Percentiles rank a stretch among this genome's conserved stretches.
phyloP scores from a whole-genome alignment of 2,329 filamentous ascomycete species.

The Atkinsonella hypoxylon region DNA sequence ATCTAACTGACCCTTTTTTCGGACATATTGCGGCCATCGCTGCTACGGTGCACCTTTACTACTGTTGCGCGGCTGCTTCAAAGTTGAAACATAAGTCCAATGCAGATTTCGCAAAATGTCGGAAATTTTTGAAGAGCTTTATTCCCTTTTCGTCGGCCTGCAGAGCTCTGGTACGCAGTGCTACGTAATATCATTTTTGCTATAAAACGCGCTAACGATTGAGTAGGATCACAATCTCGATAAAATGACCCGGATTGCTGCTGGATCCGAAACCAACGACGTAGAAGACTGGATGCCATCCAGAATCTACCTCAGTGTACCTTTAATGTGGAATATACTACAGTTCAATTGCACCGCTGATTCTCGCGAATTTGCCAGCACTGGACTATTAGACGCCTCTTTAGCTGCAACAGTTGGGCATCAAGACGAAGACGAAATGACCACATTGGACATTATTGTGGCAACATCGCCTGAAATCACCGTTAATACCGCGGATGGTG shows the following conservation, averaged over 20 bases:
- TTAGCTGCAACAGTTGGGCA: constrained; percentile 20
- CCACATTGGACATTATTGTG: constrained; percentile 36
- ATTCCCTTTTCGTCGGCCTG: constrained; percentile 34
- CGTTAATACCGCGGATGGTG: constrained; percentile 38
- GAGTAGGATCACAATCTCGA: constrained; percentile 35
- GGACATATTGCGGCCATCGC: constrained; percentile 39
- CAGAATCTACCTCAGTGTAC: constrained; percentile 38
- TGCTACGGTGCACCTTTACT: constrained; percentile 41
- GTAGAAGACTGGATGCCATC: constrained; percentile 40
- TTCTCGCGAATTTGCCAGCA: constrained; percentile 21
- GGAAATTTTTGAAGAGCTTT: constrained; percentile 35
- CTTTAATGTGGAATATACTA: constrained; percentile 40
- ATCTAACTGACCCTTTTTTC: constrained; percentile 38
- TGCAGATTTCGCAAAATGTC: constrained; percentile 38
- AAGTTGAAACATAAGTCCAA: constrained; percentile 39
- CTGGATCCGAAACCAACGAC: constrained; percentile 34
- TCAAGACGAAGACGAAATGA: constrained; percentile 23
- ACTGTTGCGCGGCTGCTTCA: constrained; percentile 36
- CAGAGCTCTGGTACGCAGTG: constrained; percentile 27
- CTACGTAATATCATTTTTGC: neutral
- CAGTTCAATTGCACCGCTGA: constrained; percentile 32
- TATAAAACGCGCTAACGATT: constrained; percentile 6
- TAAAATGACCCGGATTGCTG: constrained; percentile 35
- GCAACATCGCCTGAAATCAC: constrained; percentile 38
- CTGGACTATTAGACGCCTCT: constrained; percentile 30